phyloP scores from a whole-genome alignment of 2,329 filamentous ascomycete species.

The Colletotrichum sansevieriae region DNA sequence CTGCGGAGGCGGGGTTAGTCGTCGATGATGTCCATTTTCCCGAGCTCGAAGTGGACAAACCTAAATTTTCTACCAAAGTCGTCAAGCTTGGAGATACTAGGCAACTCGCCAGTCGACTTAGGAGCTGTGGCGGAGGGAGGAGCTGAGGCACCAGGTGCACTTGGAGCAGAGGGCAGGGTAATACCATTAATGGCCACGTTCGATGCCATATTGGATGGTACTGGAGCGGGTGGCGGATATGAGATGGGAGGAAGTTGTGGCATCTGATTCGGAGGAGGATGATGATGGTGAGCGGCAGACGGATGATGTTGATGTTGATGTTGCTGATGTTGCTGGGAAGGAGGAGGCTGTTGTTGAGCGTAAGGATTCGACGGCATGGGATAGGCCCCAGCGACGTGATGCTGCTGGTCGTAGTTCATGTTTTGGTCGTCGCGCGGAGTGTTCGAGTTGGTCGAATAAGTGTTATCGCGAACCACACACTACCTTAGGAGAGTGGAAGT shows the following conservation, averaged over 20 bases:
- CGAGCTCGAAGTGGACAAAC: too few species aligned
- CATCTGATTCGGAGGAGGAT: conserved; percentile 35
- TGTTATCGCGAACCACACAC: neutral
- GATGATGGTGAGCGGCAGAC: conserved; percentile 18
- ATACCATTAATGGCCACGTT: neutral
- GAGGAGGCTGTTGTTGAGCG: conserved; percentile 21
- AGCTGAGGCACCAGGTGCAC: too few species aligned
- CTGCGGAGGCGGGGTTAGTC: conserved; percentile 53
- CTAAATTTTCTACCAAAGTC: conserved; percentile 1
- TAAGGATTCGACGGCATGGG: conserved; percentile 34
- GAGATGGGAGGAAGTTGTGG: conserved; percentile 40
- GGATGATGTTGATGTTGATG: conserved; percentile 23
- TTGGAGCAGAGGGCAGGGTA: too few species aligned
- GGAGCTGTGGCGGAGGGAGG: conserved; percentile 8
- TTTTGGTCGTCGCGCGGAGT: conserved; percentile 8
- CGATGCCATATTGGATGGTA: conserved; percentile 37
- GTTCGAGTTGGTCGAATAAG: neutral
- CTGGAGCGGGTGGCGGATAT: conserved; percentile 30
- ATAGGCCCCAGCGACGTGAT: conserved; percentile 33
- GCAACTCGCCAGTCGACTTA: conserved; percentile 2
- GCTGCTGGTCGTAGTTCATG: conserved; percentile 43
- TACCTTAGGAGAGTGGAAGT: neutral
- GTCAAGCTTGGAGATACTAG: conserved; percentile 26
- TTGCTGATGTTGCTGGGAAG: conserved; percentile 17
- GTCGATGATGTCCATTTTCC: too few species aligned